Evolutionary conservation across 2,329 filamentous ascomycete genomes (phyloP).

Genomic region (Arthroderma sp.): DNA sequence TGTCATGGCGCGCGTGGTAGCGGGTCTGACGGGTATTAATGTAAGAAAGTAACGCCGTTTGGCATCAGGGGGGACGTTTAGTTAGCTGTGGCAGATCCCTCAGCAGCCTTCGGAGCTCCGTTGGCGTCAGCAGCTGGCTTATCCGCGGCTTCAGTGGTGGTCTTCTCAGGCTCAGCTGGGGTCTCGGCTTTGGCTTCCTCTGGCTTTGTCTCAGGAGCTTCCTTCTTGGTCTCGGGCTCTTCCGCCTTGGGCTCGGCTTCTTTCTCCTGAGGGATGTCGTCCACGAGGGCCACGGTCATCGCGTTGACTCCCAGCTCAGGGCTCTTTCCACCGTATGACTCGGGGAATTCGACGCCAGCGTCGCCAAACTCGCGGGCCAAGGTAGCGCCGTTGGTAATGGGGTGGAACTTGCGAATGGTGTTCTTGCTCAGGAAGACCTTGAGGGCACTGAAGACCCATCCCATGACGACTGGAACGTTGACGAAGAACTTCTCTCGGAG

Average conservation of each 20-base stretch:
- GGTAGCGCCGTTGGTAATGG: conserved; percentile 59
- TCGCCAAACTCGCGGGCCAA: conserved; percentile 49
- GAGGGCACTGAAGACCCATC: conserved; percentile 66
- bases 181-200: conserved; percentile 5
- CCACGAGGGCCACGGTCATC: conserved; percentile 21
- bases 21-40: not conserved
- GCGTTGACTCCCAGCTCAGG: conserved; percentile 35
- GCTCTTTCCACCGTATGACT: conserved; percentile 67
- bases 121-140: not conserved
- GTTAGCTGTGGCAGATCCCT: not conserved
- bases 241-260: conserved; percentile 13
- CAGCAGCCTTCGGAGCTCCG: not conserved
- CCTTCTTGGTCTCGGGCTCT: conserved; percentile 15
- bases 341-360: conserved; percentile 55
- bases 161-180: not conserved
- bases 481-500: conserved; percentile 89
- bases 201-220: conserved; percentile 10
- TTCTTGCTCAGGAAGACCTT: conserved; percentile 63
- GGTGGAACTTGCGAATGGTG: conserved; percentile 68
- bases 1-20: not conserved
- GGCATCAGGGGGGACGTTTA: not conserved
- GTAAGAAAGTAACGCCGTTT: not conserved
- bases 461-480: conserved; percentile 85
- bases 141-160: not conserved
- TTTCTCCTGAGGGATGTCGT: conserved; percentile 17